Evolutionary conservation across 2,329 filamentous ascomycete genomes (phyloP).

Genomic region (Dactylellina drechsleri): DNA sequence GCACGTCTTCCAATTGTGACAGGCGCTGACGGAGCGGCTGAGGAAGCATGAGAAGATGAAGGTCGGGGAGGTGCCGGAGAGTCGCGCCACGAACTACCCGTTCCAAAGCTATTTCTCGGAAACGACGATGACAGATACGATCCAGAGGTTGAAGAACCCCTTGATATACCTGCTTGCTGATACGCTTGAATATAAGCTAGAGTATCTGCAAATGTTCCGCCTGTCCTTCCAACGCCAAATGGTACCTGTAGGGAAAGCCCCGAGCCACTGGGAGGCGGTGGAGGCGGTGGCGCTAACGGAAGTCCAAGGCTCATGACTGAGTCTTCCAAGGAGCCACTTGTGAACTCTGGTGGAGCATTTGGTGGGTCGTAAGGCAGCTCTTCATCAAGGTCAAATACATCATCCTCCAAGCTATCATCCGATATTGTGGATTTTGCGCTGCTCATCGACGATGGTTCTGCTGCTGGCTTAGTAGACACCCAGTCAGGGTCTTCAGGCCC

Average conservation of each 20-base stretch:
- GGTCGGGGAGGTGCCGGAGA: conserved; percentile 48
- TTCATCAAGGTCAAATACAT: conserved; percentile 53
- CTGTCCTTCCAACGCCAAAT: conserved; percentile 43
- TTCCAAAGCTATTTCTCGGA: conserved; percentile 49
- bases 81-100: conserved; percentile 43
- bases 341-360: conserved; percentile 36
- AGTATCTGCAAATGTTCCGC: conserved; percentile 46
- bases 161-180: conserved; percentile 49
- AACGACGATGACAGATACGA: conserved; percentile 52
- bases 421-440: conserved; percentile 51
- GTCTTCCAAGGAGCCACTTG: conserved; percentile 49
- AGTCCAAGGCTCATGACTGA: conserved; percentile 52
- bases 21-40: conserved; percentile 21
- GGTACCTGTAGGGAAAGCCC: conserved; percentile 28
- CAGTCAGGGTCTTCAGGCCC: conserved; percentile 52
- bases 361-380: conserved; percentile 44
- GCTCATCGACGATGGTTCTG: conserved; percentile 28
- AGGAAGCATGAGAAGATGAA: conserved; percentile 44
- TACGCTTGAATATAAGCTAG: conserved; percentile 52
- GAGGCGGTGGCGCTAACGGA: conserved; percentile 48
- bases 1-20: conserved; percentile 40
- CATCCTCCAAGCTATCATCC: conserved; percentile 49
- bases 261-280: conserved; percentile 39
- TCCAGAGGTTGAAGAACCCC: conserved; percentile 47
- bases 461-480: conserved; percentile 42